Percentiles rank a stretch among this genome's conserved stretches.
Conservation (phyloP, 1,139 yeast genomes). For the Yamadazyma diospyri region DNA sequence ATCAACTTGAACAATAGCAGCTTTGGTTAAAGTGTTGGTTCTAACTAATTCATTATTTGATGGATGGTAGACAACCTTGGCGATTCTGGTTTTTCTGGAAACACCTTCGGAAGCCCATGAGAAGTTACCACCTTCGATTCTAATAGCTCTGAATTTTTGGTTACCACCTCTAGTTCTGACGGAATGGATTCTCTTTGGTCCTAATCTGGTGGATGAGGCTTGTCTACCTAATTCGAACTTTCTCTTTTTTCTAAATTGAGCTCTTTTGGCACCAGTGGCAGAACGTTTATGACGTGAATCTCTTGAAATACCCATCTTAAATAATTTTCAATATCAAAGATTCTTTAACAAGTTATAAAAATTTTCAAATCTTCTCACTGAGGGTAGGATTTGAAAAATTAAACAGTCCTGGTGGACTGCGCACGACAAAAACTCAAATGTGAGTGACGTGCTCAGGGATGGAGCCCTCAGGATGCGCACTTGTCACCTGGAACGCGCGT, state of each 20-base stretch:
- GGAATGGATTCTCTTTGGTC: conserved; percentile 97
- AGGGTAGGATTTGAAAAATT: conserved; percentile 2
- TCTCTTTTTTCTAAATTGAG: conserved; percentile 99
- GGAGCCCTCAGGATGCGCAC: neutral
- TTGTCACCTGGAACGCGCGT: neutral
- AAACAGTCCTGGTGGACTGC: no score
- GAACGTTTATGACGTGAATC: conserved; percentile 99
- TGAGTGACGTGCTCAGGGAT: conserved; percentile 1
- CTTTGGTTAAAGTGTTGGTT: conserved; percentile 98
- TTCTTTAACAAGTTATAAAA: conserved; percentile 3
- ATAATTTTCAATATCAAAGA: conserved; percentile 3
- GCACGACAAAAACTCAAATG: conserved; percentile 1
- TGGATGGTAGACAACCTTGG: conserved; percentile 98
- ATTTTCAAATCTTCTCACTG: conserved; percentile 6
- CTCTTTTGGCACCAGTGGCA: conserved; percentile 99
- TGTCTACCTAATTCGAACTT: conserved; percentile 99
- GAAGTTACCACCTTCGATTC: conserved; percentile 99
- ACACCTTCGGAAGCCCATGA: conserved; percentile 99
- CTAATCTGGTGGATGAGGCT: conserved; percentile 99
- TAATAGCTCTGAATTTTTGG: conserved; percentile 99
- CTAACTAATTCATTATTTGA: conserved; percentile 99
- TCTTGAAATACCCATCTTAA: conserved; percentile 98
- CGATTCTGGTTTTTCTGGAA: conserved; percentile 98
- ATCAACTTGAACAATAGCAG: conserved; percentile 98
- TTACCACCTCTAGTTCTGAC: conserved; percentile 99